Base-by-base conservation (phyloP, 1,284 basidiomycete genomes). In the Paramarasmius palmivorus region DNA sequence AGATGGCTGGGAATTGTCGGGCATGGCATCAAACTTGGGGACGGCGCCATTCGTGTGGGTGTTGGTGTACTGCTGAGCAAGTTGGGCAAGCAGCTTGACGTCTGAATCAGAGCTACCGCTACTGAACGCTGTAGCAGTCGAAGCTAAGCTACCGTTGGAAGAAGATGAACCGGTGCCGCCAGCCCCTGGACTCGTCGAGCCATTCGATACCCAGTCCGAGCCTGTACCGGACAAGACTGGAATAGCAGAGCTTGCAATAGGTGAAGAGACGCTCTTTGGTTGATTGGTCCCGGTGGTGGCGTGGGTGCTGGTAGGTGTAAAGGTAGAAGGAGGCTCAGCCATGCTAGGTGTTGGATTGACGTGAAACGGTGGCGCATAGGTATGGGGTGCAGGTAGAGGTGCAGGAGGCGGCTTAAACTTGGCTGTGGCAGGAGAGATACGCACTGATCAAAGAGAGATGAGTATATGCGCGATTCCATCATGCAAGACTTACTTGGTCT, bases 371-470 rank as follows among this genome's bases (percentile, higher is more conserved):
- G 77, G 12, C 6, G 29, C 8, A 26, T 19, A 41, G 40, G 23
- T 10, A 12, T 46, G 44, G 14, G 44, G 25, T n/a, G 44, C 62
- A 7, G 70, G 64, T 8, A 73, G 61, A 41, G 73, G 62, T n/a
- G 71, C 65, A 2, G 74, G 73, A 8, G 81, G 77, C 2, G 82
- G 77, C 68, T 90, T 92, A 72, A 86, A 88, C 67, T 93, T 93
- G 17, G 90, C 90, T 0, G 91, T 93, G n/a, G 90, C 90, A 23
- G 90, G 89, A 8, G 91, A 92, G 58, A 93, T 91, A 54, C 91
- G 87, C 90, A 93, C 90, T 92, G 62, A 44, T 57, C 41, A 56
- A 42, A 56, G 38, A 59, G 58, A 52, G 60, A 59, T 68, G 40
- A 68, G 56, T 64, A 61, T 70, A 65, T 68, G 64, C 63, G 32